Conservation (phyloP, 805 yeast genomes). For the Candida succiphila region DNA sequence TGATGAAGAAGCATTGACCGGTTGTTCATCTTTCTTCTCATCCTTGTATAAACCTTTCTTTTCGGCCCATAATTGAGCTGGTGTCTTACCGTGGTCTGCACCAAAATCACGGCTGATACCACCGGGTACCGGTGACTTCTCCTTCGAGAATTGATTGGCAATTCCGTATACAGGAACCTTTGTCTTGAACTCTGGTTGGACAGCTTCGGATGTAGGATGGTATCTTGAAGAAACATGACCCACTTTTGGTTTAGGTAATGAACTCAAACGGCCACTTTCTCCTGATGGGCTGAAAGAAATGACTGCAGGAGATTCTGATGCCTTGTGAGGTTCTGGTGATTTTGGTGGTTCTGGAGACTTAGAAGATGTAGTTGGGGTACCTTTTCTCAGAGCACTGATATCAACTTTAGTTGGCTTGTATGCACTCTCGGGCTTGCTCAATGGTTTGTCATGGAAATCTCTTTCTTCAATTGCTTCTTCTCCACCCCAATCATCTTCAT, state of each 20-base stretch:
- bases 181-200: conserved; percentile 24
- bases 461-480: conserved; percentile 48
- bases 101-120: conserved; percentile 58
- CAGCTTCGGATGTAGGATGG: conserved; percentile 24
- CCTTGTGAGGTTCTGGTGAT: conserved; percentile 34
- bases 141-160: conserved; percentile 22
- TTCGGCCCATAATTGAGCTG: conserved; percentile 95
- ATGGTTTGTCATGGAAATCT: conserved; percentile 39
- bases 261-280: conserved; percentile 42
- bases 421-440: conserved; percentile 47
- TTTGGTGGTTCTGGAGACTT: conserved; percentile 17
- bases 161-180: conserved; percentile 20
- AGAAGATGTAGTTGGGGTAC: conserved; percentile 36
- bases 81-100: conserved; percentile 71
- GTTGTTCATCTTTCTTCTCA: conserved; percentile 23
- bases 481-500: conserved; percentile 66
- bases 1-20: conserved; percentile 22
- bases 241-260: conserved; percentile 56
- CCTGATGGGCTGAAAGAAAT: conserved; percentile 28
- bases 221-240: conserved; percentile 40
- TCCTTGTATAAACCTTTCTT: conserved; percentile 59
- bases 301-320: conserved; percentile 34
- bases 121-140: conserved; percentile 39
- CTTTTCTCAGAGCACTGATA: conserved; percentile 42
- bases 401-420: conserved; percentile 59